A percentile compares a stretch with the other conserved stretches of the same genome.
Conservation (phyloP, 2,329 filamentous ascomycete genomes). For the Cytospora mali region DNA sequence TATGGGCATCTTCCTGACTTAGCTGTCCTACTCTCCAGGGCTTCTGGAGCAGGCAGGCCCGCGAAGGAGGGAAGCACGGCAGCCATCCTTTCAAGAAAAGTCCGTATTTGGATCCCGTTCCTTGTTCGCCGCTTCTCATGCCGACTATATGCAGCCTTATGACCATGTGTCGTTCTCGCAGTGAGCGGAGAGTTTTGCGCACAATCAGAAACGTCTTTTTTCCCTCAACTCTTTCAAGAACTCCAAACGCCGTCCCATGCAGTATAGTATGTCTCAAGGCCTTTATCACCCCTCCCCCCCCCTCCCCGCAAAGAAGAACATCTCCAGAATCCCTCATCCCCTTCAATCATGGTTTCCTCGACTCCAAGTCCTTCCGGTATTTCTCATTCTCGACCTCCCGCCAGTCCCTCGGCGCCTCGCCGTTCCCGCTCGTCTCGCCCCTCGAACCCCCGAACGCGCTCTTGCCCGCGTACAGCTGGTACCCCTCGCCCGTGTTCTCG, state of each 20-base stretch:
- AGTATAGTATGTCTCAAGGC: not conserved
- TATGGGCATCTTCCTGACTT: not conserved
- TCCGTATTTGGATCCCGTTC: not conserved
- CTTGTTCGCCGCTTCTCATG: too few relatives aligned
- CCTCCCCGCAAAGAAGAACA: too few relatives aligned
- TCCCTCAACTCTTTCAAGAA: not conserved
- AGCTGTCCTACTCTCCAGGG: not conserved
- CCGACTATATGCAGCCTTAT: not conserved
- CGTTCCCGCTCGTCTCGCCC: slow-evolving; percentile 69
- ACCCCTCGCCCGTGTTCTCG: slow-evolving; percentile 59
- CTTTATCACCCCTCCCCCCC: not conserved
- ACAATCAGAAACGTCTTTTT: not conserved
- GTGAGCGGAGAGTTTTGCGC: not conserved
- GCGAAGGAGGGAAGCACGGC: not conserved
- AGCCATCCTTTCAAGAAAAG: not conserved
- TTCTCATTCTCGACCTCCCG: slow-evolving; percentile 67
- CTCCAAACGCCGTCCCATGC: slow-evolving; percentile 12
- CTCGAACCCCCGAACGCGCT: slow-evolving; percentile 67
- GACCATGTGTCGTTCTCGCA: not conserved
- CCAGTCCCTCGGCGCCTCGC: slow-evolving; percentile 63
- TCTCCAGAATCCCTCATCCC: not conserved
- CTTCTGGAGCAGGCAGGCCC: too few relatives aligned
- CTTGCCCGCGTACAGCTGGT: slow-evolving; percentile 79
- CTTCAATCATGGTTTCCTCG: slow-evolving; percentile 27
- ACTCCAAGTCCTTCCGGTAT: slow-evolving; percentile 47